phyloP scores from a whole-genome alignment of 2,329 filamentous ascomycete genomes.

The Cucurbitaria berberidis region DNA sequence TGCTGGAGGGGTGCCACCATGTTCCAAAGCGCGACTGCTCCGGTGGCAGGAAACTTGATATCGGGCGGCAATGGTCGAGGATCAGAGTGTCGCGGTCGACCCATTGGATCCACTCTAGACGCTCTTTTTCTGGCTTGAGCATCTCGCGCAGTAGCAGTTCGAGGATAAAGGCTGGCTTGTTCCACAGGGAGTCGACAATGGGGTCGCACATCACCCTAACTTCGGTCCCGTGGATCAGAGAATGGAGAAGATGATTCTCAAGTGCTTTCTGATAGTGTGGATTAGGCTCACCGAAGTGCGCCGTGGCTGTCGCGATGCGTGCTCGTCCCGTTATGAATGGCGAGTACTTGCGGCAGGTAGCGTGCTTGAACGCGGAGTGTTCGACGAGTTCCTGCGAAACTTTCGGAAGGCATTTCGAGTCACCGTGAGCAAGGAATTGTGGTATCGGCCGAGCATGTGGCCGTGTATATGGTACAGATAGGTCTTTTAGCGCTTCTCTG shows the following conservation, averaged over 20 bases:
- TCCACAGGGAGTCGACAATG: conserved; percentile 54
- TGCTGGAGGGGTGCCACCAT: conserved; percentile 15
- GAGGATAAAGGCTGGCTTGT: conserved; percentile 54
- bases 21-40: conserved; percentile 21
- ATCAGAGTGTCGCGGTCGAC: conserved; percentile 54
- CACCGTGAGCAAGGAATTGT: conserved; percentile 21
- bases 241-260: conserved; percentile 50
- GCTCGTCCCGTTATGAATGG: conserved; percentile 14
- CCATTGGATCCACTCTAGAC: conserved; percentile 54
- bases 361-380: conserved; percentile 17
- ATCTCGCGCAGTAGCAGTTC: conserved; percentile 45
- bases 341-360: conserved; percentile 21
- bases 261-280: conserved; percentile 51
- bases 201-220: conserved; percentile 51
- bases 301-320: conserved; percentile 49
- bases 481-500: not conserved
- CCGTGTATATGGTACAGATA: conserved; percentile 15
- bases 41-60: conserved; percentile 49
- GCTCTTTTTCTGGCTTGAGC: conserved; percentile 46
- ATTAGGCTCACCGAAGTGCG: conserved; percentile 46
- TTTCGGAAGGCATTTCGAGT: conserved; percentile 21
- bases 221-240: conserved; percentile 51
- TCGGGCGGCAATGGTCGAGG: conserved; percentile 51
- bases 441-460: conserved; percentile 5
- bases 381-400: conserved; percentile 15